These are phyloP conservation scores for Tillandsia fasciculata DNA, from an alignment of 176 grass and related monocot genomes.

Conservation along the genomic window DNA sequence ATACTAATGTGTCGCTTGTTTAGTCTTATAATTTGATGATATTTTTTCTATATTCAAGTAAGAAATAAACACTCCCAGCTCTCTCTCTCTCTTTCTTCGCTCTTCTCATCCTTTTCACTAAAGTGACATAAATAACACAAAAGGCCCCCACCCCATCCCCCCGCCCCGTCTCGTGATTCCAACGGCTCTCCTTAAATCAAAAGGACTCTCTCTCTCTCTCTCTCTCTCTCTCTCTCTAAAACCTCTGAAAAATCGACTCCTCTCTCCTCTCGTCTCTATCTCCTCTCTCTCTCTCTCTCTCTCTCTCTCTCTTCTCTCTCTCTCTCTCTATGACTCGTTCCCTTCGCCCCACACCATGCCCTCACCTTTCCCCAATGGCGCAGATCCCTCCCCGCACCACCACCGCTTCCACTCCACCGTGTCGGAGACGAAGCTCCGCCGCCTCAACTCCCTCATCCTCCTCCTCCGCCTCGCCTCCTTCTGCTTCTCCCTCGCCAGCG, in stretches of 20 bases:
- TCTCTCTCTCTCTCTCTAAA: not conserved
- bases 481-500: constrained; percentile 35
- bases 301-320: constrained; percentile 1
- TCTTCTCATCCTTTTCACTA: no score
- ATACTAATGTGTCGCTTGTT: no score
- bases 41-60: no score
- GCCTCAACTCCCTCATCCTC: constrained; percentile 29
- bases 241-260: not conserved
- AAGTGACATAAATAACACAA: no score
- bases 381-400: not conserved
- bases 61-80: no score
- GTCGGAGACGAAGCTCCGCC: constrained; percentile 28
- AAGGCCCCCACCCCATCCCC: not conserved
- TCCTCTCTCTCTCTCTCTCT: not conserved
- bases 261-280: not conserved
- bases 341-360: constrained; percentile 18
- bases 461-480: constrained; percentile 40
- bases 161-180: not conserved
- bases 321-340: not conserved
- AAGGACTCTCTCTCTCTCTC: not conserved
- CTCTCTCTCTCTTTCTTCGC: no score
- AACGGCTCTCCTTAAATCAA: not conserved
- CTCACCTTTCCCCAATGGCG: constrained; percentile 32
- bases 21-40: no score
- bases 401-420: constrained; percentile 26